phyloP scores from a whole-genome alignment of 2,329 filamentous ascomycete genomes.

The Venturia pyrina region DNA sequence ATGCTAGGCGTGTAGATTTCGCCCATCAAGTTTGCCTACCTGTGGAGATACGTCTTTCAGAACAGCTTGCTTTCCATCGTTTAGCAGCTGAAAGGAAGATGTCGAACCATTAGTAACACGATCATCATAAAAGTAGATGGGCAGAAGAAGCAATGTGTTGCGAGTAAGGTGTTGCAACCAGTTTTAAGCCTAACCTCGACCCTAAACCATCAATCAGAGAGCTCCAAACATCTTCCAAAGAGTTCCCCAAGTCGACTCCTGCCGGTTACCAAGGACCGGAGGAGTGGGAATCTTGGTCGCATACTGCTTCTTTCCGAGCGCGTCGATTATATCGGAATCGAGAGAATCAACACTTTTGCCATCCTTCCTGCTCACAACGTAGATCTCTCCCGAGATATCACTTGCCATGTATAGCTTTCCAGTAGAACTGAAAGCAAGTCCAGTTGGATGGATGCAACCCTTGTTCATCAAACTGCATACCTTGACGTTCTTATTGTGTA shows the following conservation, averaged over 20 bases:
- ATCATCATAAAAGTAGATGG: too few relatives aligned
- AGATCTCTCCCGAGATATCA: slow-evolving; percentile 57
- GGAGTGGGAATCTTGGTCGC: not conserved
- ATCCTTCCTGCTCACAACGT: slow-evolving; percentile 34
- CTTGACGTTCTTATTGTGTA: not conserved
- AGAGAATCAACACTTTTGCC: slow-evolving; percentile 15
- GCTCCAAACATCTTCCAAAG: slow-evolving; percentile 5
- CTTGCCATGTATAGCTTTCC: slow-evolving; percentile 53
- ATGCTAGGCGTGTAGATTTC: too few relatives aligned
- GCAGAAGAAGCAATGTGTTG: too few relatives aligned
- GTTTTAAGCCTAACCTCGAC: too few relatives aligned
- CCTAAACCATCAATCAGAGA: not conserved
- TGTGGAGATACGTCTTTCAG: too few relatives aligned
- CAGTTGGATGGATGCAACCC: slow-evolving; percentile 53
- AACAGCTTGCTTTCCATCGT: too few relatives aligned
- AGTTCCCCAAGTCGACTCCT: not conserved
- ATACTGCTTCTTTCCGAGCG: not conserved
- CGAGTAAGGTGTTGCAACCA: too few relatives aligned
- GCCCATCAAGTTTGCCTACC: too few relatives aligned
- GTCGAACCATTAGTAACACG: too few relatives aligned
- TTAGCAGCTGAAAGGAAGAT: too few relatives aligned
- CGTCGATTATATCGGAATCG: not conserved
- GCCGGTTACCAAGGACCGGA: not conserved
- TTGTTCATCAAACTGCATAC: slow-evolving; percentile 18
- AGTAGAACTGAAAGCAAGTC: slow-evolving; percentile 40